These are phyloP conservation scores for Rhizopogon vinicolor DNA, from an alignment of 768 basidiomycete species.

Conservation along the genomic window DNA sequence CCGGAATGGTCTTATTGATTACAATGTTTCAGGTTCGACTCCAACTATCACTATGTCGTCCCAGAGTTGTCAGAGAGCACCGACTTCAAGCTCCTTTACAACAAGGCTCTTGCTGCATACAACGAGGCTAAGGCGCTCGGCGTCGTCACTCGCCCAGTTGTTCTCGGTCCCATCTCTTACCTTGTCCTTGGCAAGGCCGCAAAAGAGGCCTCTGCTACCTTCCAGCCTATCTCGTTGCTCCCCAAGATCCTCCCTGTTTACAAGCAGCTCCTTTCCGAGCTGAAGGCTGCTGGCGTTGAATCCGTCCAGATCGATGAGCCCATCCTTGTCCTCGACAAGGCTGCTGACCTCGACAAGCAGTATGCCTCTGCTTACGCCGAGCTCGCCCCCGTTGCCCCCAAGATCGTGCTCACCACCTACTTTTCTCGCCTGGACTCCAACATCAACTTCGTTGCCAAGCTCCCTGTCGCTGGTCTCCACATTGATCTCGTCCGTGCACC, in stretches of 20 bases:
- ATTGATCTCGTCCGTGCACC: constrained; percentile 96
- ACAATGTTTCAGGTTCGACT: constrained; percentile 73
- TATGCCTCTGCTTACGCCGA: constrained; percentile 78
- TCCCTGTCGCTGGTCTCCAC: constrained; percentile 91
- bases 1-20: not conserved
- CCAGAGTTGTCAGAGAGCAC: constrained; percentile 89
- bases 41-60: constrained; percentile 98
- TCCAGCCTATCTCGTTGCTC: constrained; percentile 89
- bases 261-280: constrained; percentile 81
- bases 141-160: constrained; percentile 87
- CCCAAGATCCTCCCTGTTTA: constrained; percentile 89
- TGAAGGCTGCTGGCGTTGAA: constrained; percentile 90
- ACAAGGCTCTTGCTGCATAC: constrained; percentile 93
- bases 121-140: constrained; percentile 92
- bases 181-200: constrained; percentile 88
- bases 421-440: constrained; percentile 95
- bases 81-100: constrained; percentile 92
- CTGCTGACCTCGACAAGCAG: constrained; percentile 70
- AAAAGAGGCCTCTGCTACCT: constrained; percentile 77
- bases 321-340: constrained; percentile 87
- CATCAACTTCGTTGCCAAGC: constrained; percentile 81
- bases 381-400: constrained; percentile 78
- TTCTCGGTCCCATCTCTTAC: constrained; percentile 95
- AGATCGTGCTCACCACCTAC: constrained; percentile 94
- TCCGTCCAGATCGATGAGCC: constrained; percentile 98